Percentiles rank a stretch among this genome's conserved stretches.
Conservation (phyloP, 257 asterid species). For the Orobanche coerulescens region DNA sequence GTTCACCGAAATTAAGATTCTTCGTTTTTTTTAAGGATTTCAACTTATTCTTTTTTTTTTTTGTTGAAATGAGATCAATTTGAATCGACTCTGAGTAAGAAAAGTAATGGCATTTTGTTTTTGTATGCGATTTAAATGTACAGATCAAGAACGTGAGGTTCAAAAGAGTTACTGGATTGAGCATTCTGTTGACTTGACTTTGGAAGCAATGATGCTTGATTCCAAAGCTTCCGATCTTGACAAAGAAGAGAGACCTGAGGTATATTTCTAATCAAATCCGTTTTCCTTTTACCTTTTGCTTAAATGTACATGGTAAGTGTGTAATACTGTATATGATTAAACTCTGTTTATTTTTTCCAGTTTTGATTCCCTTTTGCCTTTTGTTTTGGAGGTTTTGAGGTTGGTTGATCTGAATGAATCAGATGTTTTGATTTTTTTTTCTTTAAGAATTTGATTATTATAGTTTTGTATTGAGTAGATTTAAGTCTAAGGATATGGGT, state of each 20-base stretch:
- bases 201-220: conserved; percentile 98
- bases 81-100: background rate
- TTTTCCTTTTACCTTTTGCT: too few relatives aligned
- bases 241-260: conserved; percentile 97
- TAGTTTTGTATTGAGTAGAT: background rate
- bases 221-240: conserved; percentile 93
- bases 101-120: background rate
- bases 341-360: too few relatives aligned
- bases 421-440: background rate
- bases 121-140: conserved; percentile 15
- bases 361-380: background rate
- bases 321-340: too few relatives aligned
- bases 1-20: conserved; percentile 19
- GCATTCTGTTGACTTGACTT: conserved; percentile 62
- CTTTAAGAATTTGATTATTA: too few relatives aligned
- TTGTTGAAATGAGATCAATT: background rate
- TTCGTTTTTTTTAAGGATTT: background rate
- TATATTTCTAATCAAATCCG: too few relatives aligned
- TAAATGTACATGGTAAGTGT: background rate
- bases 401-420: background rate
- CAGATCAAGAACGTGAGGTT: conserved; percentile 74
- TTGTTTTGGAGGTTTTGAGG: background rate
- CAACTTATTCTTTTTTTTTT: background rate
- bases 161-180: conserved; percentile 91
- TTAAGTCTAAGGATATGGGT: background rate